Percentiles rank a stretch among this genome's conserved stretches.
Conservation (phyloP, 148 eudicot species). For the Rhododendron ferrugineum region DNA sequence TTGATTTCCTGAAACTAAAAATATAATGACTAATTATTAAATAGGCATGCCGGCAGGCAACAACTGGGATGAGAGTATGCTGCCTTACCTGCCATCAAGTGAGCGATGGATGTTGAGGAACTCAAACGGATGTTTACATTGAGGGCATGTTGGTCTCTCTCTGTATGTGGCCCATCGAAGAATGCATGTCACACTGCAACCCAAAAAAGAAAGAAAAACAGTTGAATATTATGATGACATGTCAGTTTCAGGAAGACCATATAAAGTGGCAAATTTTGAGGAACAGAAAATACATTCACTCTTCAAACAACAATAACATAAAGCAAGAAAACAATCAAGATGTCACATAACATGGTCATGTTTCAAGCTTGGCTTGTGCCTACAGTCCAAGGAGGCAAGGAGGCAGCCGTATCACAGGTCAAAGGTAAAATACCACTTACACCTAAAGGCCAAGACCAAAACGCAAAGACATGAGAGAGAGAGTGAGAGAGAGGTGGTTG, state of each 20-base stretch:
- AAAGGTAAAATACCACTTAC: background rate
- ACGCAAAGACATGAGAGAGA: too few relatives aligned
- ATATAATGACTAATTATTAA: background rate
- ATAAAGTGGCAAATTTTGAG: background rate
- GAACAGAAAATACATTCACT: background rate
- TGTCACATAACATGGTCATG: background rate
- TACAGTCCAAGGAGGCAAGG: background rate
- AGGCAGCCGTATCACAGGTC: too few relatives aligned
- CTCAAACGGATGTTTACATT: conserved; percentile 86
- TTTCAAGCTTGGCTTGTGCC: background rate
- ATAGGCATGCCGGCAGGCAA: background rate
- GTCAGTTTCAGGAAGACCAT: background rate
- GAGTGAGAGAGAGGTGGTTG: background rate
- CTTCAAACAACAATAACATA: background rate
- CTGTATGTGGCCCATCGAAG: conserved; percentile 85
- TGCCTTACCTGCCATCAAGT: conserved; percentile 76
- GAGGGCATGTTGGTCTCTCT: conserved; percentile 82
- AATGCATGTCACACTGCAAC: conserved; percentile 74
- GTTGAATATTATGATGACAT: background rate
- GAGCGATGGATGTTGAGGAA: conserved; percentile 65
- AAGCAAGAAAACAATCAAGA: conserved; percentile 7
- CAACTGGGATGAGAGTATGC: background rate
- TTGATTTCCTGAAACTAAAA: background rate
- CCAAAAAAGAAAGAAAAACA: background rate
- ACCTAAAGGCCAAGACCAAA: background rate